Evolutionary conservation across 257 asterid species (phyloP).

Genomic region (Jaltomata sinuosa): DNA sequence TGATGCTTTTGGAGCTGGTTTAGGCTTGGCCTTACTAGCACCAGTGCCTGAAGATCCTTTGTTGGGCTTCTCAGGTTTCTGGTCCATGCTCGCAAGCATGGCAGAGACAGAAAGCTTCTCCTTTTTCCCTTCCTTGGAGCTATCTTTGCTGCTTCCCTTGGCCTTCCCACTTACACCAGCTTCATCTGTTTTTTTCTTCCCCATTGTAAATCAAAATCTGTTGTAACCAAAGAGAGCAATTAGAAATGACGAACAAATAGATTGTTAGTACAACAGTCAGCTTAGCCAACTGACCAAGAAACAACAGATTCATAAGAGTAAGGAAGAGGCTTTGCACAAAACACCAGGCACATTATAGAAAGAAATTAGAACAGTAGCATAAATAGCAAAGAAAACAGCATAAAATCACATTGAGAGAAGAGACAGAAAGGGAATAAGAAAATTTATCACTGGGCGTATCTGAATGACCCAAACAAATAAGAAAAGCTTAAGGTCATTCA

Average conservation of each 20-base stretch:
- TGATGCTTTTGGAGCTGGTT: constrained; percentile 31
- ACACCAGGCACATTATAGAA: neutral
- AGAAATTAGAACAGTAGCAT: neutral
- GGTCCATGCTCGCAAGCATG: constrained; percentile 55
- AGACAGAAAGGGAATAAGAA: neutral
- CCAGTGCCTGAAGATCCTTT: constrained; percentile 26
- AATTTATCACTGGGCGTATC: neutral
- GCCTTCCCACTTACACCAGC: constrained; percentile 31
- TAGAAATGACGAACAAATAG: neutral
- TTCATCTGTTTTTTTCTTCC: constrained; percentile 59
- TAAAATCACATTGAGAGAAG: neutral
- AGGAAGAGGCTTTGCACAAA: neutral
- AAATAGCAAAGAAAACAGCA: neutral
- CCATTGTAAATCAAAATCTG: constrained; percentile 22
- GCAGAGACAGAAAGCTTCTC: constrained; percentile 55
- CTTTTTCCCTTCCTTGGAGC: constrained; percentile 18
- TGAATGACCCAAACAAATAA: neutral
- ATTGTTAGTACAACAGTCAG: neutral
- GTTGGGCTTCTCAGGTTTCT: constrained; percentile 48
- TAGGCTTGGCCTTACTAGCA: constrained; percentile 36
- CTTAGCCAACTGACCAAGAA: neutral
- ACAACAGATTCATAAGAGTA: neutral
- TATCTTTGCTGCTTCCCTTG: constrained; percentile 39
- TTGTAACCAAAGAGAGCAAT: neutral
- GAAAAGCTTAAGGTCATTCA: neutral